Evolutionary conservation across 495 filamentous ascomycete species (phyloP).

Genomic region (Staphylotrichum tortipilum): DNA sequence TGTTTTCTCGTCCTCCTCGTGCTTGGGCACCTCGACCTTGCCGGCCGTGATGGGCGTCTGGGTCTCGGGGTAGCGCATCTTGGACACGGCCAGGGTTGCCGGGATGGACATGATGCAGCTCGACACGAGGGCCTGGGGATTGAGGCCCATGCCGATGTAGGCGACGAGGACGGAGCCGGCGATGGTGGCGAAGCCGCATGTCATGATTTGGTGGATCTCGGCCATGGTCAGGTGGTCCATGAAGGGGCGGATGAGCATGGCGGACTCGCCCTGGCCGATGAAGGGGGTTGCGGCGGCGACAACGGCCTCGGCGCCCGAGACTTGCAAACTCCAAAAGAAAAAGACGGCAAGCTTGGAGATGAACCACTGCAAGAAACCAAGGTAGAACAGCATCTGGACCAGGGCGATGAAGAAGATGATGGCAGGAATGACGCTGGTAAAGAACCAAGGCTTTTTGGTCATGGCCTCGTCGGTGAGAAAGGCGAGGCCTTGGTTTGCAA

Average conservation of each 20-base stretch:
- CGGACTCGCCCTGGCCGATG: constrained; percentile 88
- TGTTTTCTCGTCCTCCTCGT: constrained; percentile 55
- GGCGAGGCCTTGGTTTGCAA: constrained; percentile 56
- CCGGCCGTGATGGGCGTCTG: constrained; percentile 78
- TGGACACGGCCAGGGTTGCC: constrained; percentile 75
- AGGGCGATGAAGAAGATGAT: constrained; percentile 91
- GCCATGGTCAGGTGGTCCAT: constrained; percentile 72
- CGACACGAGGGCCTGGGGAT: constrained; percentile 79
- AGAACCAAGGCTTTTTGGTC: constrained; percentile 49
- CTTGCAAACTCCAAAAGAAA: constrained; percentile 81
- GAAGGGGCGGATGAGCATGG: constrained; percentile 84
- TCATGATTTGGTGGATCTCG: constrained; percentile 88
- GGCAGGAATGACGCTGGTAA: constrained; percentile 63
- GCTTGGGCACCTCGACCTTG: constrained; percentile 65
- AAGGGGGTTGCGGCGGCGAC: constrained; percentile 92
- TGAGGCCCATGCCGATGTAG: constrained; percentile 72
- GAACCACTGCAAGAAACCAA: constrained; percentile 76
- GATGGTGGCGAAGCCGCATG: constrained; percentile 57
- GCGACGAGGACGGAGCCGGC: constrained; percentile 69
- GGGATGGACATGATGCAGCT: constrained; percentile 90
- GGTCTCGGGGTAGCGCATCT: constrained; percentile 79
- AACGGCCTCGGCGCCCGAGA: constrained; percentile 90
- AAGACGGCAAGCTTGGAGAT: constrained; percentile 76
- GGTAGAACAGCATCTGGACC: constrained; percentile 73
- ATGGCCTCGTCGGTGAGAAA: constrained; percentile 58